A percentile compares a stretch with the other conserved stretches of the same genome.
phyloP scores from a whole-genome alignment of 2,329 filamentous ascomycete species.

The Alternaria infectoria region DNA sequence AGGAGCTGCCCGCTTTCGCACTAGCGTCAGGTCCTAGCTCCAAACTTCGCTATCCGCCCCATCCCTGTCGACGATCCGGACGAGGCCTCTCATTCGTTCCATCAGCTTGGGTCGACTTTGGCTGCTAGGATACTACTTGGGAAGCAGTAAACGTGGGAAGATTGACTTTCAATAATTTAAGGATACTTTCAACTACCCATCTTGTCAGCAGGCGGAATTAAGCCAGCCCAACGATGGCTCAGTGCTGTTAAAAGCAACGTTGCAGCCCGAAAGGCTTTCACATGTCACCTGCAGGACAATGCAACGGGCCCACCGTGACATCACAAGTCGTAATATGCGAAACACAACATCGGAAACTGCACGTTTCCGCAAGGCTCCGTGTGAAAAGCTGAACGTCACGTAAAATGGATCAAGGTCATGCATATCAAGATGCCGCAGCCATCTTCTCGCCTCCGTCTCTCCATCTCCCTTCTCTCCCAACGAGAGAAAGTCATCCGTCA shows the following conservation, averaged over 20 bases:
- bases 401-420: not conserved
- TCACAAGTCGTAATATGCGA: constrained; percentile 22
- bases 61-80: constrained; percentile 12
- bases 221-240: too few species aligned
- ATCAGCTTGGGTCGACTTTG: not conserved
- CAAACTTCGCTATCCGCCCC: constrained; percentile 8
- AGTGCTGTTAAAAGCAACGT: not conserved
- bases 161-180: not conserved
- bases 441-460: not conserved
- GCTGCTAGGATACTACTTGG: not conserved
- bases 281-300: constrained; percentile 14
- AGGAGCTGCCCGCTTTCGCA: constrained; percentile 10
- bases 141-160: not conserved
- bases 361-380: constrained; percentile 8
- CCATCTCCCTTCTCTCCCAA: not conserved
- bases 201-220: too few species aligned
- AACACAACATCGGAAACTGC: constrained; percentile 18
- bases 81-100: not conserved
- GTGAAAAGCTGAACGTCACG: not conserved
- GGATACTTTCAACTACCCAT: not conserved
- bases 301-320: constrained; percentile 26
- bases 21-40: constrained; percentile 10
- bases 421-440: not conserved
- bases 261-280: constrained; percentile 18
- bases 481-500: not conserved